A percentile compares a stretch with the other conserved stretches of the same genome.
Conservation (phyloP, 371 early-diverging fungal species). For the Apophysomyces variabilis region DNA sequence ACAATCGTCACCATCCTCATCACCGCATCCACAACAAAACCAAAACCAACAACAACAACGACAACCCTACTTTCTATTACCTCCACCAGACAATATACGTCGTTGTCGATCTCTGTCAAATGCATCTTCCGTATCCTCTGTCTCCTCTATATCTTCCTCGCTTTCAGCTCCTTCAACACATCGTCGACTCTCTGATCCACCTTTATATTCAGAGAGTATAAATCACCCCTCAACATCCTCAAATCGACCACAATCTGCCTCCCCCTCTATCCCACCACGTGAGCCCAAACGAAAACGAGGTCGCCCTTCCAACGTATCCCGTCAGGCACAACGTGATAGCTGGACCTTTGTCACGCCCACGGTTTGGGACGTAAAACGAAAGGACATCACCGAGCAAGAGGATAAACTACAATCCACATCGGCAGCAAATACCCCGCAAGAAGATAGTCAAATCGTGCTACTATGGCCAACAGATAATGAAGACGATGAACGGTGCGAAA, state of each 20-base stretch:
- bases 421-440: conserved; percentile 10
- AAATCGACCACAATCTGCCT: conserved; percentile 17
- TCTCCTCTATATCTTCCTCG: conserved; percentile 21
- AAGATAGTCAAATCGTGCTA: conserved; percentile 15
- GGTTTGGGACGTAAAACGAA: conserved; percentile 37
- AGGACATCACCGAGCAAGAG: background rate
- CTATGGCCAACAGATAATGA: conserved; percentile 18
- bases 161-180: conserved; percentile 16
- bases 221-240: conserved; percentile 22
- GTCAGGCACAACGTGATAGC: conserved; percentile 29
- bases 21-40: conserved; percentile 1
- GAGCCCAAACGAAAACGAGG: conserved; percentile 44
- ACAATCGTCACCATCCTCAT: conserved; percentile 23
- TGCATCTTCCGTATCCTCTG: conserved; percentile 26
- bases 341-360: conserved; percentile 42
- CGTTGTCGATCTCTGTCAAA: conserved; percentile 39
- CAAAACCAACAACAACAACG: conserved; percentile 2
- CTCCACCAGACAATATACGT: conserved; percentile 23
- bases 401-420: conserved; percentile 9
- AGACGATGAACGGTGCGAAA: conserved; percentile 16
- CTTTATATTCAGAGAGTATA: conserved; percentile 28
- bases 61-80: conserved; percentile 20
- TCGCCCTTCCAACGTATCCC: conserved; percentile 44
- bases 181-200: conserved; percentile 33
- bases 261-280: conserved; percentile 21